Conservation (phyloP, 1,284 basidiomycete genomes). For the Prillingera fragicola region DNA sequence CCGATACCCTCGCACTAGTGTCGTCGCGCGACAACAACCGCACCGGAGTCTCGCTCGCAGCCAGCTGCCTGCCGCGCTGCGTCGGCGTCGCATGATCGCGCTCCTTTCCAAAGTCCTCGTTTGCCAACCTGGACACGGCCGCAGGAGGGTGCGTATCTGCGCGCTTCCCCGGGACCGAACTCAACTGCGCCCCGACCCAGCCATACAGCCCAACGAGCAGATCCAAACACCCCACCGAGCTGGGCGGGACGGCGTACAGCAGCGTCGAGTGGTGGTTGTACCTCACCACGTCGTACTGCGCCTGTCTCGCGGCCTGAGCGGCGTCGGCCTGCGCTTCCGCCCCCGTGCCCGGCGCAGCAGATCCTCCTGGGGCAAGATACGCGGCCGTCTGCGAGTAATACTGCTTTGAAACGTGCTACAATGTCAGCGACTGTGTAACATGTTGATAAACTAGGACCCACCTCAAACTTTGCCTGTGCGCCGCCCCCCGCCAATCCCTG, state of each 20-base stretch:
- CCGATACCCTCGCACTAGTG: constrained; percentile 6
- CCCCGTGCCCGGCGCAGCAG: not conserved
- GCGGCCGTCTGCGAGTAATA: constrained; percentile 40
- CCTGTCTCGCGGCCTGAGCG: constrained; percentile 36
- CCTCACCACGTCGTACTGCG: constrained; percentile 41
- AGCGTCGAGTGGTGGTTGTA: constrained; percentile 45
- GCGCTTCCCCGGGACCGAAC: constrained; percentile 16
- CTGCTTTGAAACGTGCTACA: constrained; percentile 30
- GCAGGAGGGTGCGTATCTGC: constrained; percentile 15
- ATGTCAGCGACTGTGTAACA: not conserved
- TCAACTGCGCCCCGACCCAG: constrained; percentile 39
- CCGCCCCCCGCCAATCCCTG: constrained; percentile 38
- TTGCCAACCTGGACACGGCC: too few species aligned
- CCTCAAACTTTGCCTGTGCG: constrained; percentile 42
- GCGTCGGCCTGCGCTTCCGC: constrained; percentile 18
- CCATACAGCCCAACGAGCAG: constrained; percentile 41
- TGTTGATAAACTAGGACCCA: constrained; percentile 14
- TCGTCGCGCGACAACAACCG: constrained; percentile 20
- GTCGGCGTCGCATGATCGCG: constrained; percentile 15
- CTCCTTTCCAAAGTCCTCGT: constrained; percentile 10
- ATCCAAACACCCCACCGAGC: constrained; percentile 42
- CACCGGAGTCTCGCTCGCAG: constrained; percentile 18
- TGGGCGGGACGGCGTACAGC: constrained; percentile 44
- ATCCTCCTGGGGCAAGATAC: constrained; percentile 27
- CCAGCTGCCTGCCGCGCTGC: constrained; percentile 15